phyloP scores from a whole-genome alignment of 2,329 filamentous ascomycete genomes.

The Diaporthe aspalathi region DNA sequence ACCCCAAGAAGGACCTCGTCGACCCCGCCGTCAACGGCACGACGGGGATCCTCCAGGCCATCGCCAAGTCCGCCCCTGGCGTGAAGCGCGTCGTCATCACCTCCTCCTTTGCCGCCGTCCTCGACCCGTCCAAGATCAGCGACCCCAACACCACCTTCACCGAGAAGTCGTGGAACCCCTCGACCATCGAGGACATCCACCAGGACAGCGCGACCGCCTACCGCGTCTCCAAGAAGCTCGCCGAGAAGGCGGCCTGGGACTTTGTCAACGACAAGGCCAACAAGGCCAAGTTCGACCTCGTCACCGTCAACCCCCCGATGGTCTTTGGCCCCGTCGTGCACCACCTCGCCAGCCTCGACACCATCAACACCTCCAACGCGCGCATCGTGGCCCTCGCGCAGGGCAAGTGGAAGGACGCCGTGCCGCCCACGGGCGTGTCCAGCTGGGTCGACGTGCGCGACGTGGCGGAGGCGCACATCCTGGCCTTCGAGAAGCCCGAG shows the following conservation, averaged over 20 bases:
- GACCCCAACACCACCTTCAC: slow-evolving; percentile 56
- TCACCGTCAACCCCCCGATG: slow-evolving; percentile 65
- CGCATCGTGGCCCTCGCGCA: slow-evolving; percentile 62
- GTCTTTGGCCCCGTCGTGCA: slow-evolving; percentile 66
- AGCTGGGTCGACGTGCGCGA: slow-evolving; percentile 69
- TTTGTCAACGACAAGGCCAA: slow-evolving; percentile 54
- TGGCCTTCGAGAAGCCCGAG: slow-evolving; percentile 60
- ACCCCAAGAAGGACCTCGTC: slow-evolving; percentile 65
- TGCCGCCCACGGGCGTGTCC: slow-evolving; percentile 55
- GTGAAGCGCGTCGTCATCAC: slow-evolving; percentile 79
- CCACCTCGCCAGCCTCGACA: slow-evolving; percentile 56
- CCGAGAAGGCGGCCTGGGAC: slow-evolving; percentile 65
- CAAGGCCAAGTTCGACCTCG: slow-evolving; percentile 61
- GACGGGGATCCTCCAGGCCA: slow-evolving; percentile 77
- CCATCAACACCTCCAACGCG: slow-evolving; percentile 65
- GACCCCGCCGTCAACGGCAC: slow-evolving; percentile 69
- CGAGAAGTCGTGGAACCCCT: slow-evolving; percentile 66
- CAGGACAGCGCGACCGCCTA: slow-evolving; percentile 58
- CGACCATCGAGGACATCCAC: slow-evolving; percentile 57
- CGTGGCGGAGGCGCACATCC: slow-evolving; percentile 63
- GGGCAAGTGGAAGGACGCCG: slow-evolving; percentile 59
- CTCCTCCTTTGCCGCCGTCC: slow-evolving; percentile 66
- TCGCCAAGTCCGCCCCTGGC: slow-evolving; percentile 66
- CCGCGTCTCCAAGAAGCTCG: slow-evolving; percentile 64
- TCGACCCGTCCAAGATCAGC: slow-evolving; percentile 51